Percentiles rank a stretch among this genome's conserved stretches.
Conservation (phyloP, 2,329 filamentous ascomycete species). For the Aspergillus carbonarius region DNA sequence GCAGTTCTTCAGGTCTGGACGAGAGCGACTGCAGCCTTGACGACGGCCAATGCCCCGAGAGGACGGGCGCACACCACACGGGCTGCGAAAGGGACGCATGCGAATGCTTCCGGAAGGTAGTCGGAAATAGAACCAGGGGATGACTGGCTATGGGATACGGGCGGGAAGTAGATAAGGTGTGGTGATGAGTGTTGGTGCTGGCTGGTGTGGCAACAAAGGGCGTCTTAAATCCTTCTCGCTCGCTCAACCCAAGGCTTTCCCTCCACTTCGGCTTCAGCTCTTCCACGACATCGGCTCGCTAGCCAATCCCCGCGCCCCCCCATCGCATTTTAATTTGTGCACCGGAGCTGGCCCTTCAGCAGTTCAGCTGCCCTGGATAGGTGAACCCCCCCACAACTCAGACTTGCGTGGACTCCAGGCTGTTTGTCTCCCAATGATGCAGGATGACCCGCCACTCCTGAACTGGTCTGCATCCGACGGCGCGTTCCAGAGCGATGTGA, state of each 20-base stretch:
- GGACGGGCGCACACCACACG: background rate
- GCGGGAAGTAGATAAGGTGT: background rate
- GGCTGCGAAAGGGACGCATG: background rate
- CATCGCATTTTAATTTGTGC: background rate
- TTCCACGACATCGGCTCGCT: background rate
- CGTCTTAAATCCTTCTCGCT: constrained; percentile 6
- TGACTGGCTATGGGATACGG: background rate
- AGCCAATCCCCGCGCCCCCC: background rate
- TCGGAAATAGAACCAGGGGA: background rate
- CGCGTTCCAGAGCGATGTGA: background rate
- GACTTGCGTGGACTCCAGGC: constrained; percentile 17
- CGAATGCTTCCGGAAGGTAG: background rate
- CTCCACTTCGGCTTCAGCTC: constrained; percentile 7
- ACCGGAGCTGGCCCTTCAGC: constrained; percentile 12
- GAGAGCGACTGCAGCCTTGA: background rate
- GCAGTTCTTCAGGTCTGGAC: background rate
- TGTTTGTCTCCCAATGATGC: constrained; percentile 28
- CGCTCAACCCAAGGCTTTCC: background rate
- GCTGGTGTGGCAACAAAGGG: background rate
- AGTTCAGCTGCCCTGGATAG: constrained; percentile 16
- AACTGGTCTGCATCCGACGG: constrained; percentile 24
- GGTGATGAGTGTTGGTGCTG: no score
- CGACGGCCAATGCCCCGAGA: background rate
- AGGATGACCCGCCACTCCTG: constrained; percentile 31
- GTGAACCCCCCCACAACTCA: constrained; percentile 9